Conservation (phyloP, 345 rosid genomes). For the Microthlaspi erraticum region DNA sequence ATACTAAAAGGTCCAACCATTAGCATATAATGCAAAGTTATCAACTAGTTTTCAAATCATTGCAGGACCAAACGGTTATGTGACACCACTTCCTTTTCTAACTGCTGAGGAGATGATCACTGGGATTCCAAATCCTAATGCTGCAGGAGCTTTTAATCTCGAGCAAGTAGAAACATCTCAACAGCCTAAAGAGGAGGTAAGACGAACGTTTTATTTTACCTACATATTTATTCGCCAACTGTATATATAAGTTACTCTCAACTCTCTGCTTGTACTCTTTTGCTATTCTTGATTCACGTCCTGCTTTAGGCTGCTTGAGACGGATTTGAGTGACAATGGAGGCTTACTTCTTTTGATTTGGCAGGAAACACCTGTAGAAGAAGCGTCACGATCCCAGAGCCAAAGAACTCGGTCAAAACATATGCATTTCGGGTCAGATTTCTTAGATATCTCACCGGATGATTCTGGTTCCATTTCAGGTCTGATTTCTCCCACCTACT, state of each 20-base stretch:
- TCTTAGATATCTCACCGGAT: constrained; percentile 27
- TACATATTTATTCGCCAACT: no score
- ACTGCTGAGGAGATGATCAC: constrained; percentile 46
- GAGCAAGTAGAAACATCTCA: background rate
- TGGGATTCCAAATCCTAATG: constrained; percentile 46
- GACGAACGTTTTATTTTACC: no score
- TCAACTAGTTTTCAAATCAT: constrained; percentile 20
- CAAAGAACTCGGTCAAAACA: constrained; percentile 23
- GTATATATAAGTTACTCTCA: background rate
- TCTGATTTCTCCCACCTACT: background rate
- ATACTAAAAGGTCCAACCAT: background rate
- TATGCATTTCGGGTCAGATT: constrained; percentile 29
- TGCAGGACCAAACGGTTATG: constrained; percentile 47
- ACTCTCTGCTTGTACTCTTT: background rate
- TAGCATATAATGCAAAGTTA: constrained; percentile 10
- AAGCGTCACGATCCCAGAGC: background rate
- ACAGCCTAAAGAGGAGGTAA: constrained; percentile 30
- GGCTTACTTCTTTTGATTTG: constrained; percentile 24
- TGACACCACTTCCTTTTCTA: constrained; percentile 47
- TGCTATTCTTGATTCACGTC: constrained; percentile 1
- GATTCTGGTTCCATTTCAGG: constrained; percentile 30
- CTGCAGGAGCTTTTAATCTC: background rate
- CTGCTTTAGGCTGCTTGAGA: background rate
- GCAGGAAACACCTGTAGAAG: constrained; percentile 15
- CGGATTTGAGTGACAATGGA: background rate